These are phyloP conservation scores for Globisporangium solare DNA, from an alignment of 352 stramenopile genomes.

Conservation along the genomic window DNA sequence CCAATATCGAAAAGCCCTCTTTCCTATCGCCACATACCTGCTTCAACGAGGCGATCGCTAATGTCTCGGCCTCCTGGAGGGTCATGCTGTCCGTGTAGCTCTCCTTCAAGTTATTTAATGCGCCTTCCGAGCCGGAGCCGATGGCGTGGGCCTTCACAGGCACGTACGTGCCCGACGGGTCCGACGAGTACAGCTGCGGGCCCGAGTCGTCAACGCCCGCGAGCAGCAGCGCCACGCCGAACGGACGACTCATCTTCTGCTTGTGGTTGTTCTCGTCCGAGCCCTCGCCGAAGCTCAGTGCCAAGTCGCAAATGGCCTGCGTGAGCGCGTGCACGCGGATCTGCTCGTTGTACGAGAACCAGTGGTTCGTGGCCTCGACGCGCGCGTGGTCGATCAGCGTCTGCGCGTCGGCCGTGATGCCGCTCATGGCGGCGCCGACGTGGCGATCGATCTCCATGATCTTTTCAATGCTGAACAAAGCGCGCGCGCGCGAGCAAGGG, in stretches of 20 bases:
- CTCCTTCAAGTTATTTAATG: slow-evolving; percentile 98
- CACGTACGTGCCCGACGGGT: slow-evolving; percentile 98
- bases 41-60: slow-evolving; percentile 96
- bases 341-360: slow-evolving; percentile 97
- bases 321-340: slow-evolving; percentile 98
- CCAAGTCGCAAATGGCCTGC: slow-evolving; percentile 98
- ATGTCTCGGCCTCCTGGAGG: slow-evolving; percentile 94
- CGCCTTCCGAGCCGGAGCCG: slow-evolving; percentile 96
- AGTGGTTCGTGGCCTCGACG: slow-evolving; percentile 98
- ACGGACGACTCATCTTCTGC: slow-evolving; percentile 98
- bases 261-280: slow-evolving; percentile 94
- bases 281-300: slow-evolving; percentile 94
- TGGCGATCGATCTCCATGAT: slow-evolving; percentile 99
- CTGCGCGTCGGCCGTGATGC: slow-evolving; percentile 97
- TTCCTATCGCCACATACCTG: slow-evolving; percentile 38
- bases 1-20: slow-evolving; percentile 6
- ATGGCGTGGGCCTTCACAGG: slow-evolving; percentile 99
- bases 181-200: slow-evolving; percentile 95
- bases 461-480: slow-evolving; percentile 94
- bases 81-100: slow-evolving; percentile 96
- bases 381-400: slow-evolving; percentile 99
- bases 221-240: slow-evolving; percentile 97
- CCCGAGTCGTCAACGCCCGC: slow-evolving; percentile 94
- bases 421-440: slow-evolving; percentile 97
- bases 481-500: background rate